Conservation (phyloP, 2,329 filamentous ascomycete genomes). For the Penicillium sp. region DNA sequence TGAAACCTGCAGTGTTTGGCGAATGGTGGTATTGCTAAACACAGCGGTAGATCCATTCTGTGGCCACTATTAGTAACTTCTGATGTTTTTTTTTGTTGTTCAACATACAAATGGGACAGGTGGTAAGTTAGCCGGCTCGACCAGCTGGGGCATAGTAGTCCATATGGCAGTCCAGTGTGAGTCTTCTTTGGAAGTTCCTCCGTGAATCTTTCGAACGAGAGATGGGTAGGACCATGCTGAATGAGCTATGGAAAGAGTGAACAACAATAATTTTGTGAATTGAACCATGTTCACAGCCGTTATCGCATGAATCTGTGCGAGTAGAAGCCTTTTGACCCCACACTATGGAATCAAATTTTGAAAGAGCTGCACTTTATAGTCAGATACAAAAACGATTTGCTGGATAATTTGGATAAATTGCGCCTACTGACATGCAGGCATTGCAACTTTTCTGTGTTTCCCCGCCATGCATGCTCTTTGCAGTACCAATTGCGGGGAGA, state of each 20-base stretch:
- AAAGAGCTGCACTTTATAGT: not conserved
- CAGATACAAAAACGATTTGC: not conserved
- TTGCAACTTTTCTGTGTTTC: not conserved
- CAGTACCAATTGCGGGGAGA: not conserved
- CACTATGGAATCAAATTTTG: not conserved
- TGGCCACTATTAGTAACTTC: not conserved
- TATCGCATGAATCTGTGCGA: not conserved
- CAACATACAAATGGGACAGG: slow-evolving; percentile 53
- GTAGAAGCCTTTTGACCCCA: not conserved
- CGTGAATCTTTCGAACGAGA: not conserved
- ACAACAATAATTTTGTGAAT: not conserved
- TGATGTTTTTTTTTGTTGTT: no score
- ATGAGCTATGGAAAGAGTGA: not conserved
- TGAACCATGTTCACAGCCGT: not conserved
- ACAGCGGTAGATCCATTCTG: slow-evolving; percentile 56
- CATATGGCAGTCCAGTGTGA: slow-evolving; percentile 62
- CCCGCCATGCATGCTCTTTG: not conserved
- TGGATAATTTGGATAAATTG: slow-evolving; percentile 6
- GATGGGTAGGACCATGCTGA: not conserved
- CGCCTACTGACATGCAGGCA: not conserved
- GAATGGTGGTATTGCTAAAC: slow-evolving; percentile 63
- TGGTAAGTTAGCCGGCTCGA: slow-evolving; percentile 62
- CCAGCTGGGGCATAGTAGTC: slow-evolving; percentile 66
- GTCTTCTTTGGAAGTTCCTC: not conserved
- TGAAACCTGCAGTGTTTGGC: slow-evolving; percentile 64